These are phyloP conservation scores for Lasiodiplodia citricola DNA, from an alignment of 2,329 filamentous ascomycete species.

Conservation along the genomic window DNA sequence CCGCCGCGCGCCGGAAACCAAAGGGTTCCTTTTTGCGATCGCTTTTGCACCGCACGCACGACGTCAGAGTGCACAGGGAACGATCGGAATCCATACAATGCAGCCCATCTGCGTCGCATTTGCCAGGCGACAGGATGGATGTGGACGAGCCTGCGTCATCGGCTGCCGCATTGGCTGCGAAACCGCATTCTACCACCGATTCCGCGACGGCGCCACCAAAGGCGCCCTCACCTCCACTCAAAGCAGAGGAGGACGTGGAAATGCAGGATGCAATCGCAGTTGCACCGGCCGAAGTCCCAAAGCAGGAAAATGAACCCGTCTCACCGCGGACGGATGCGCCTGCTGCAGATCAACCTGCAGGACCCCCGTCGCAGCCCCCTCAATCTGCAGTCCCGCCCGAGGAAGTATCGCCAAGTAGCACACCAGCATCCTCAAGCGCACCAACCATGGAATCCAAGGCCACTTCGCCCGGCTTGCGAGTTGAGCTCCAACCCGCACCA, in stretches of 20 bases:
- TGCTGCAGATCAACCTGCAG: slow-evolving; percentile 32
- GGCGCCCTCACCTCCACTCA: slow-evolving; percentile 25
- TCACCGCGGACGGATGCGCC: slow-evolving; percentile 28
- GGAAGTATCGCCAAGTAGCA: slow-evolving; percentile 32
- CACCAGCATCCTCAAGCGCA: slow-evolving; percentile 5
- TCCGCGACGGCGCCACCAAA: slow-evolving; percentile 27
- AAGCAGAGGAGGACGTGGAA: slow-evolving; percentile 46
- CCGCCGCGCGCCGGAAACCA: slow-evolving; percentile 34
- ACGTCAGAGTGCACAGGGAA: slow-evolving; percentile 44
- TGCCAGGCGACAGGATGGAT: slow-evolving; percentile 23
- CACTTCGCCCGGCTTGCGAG: slow-evolving; percentile 33
- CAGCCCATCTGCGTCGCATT: not conserved
- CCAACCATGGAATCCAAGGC: slow-evolving; percentile 27
- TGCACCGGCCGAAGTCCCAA: not conserved
- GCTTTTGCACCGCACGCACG: slow-evolving; percentile 44
- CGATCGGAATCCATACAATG: slow-evolving; percentile 43
- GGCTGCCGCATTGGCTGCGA: not conserved
- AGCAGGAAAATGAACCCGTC: slow-evolving; percentile 14
- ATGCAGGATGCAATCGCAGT: slow-evolving; percentile 50
- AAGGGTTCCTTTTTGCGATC: slow-evolving; percentile 43
- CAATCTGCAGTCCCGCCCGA: slow-evolving; percentile 39
- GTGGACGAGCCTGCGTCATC: slow-evolving; percentile 10
- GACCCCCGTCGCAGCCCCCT: slow-evolving; percentile 33
- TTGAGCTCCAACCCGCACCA: slow-evolving; percentile 39
- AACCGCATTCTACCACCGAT: slow-evolving; percentile 33